phyloP scores from a whole-genome alignment of 257 asterid genomes.

The Ehretia macrophylla region DNA sequence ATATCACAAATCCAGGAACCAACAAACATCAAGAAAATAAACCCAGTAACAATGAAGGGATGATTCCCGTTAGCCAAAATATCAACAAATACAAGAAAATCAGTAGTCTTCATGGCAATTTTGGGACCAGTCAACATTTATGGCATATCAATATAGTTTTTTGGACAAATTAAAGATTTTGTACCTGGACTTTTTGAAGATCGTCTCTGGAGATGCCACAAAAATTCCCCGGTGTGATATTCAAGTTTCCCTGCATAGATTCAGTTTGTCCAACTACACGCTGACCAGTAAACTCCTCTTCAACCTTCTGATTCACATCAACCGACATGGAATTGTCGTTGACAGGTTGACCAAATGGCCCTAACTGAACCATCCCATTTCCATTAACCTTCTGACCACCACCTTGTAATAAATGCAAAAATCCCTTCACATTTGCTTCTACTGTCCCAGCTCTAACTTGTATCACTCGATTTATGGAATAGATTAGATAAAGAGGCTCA shows the following conservation, averaged over 20 bases:
- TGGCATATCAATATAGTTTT: too few relatives aligned
- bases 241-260: background rate
- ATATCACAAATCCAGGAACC: too few relatives aligned
- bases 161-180: too few relatives aligned
- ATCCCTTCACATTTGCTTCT: constrained; percentile 85
- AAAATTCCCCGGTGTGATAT: constrained; percentile 31
- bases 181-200: constrained; percentile 75
- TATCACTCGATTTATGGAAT: constrained; percentile 76
- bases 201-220: constrained; percentile 36
- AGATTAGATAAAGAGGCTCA: constrained; percentile 94
- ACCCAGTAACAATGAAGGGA: too few relatives aligned
- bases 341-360: constrained; percentile 26
- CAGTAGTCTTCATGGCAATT: too few relatives aligned
- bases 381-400: constrained; percentile 31
- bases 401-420: constrained; percentile 57
- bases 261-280: constrained; percentile 29
- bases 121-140: too few relatives aligned
- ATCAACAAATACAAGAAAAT: too few relatives aligned
- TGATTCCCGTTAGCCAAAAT: too few relatives aligned
- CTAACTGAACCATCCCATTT: constrained; percentile 39
- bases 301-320: constrained; percentile 30
- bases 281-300: constrained; percentile 42
- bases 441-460: constrained; percentile 90
- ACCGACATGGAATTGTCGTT: constrained; percentile 19
- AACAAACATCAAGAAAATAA: too few relatives aligned